These are phyloP conservation scores for Ormosia emarginata DNA, from an alignment of 306 rosid genomes.

Conservation along the genomic window DNA sequence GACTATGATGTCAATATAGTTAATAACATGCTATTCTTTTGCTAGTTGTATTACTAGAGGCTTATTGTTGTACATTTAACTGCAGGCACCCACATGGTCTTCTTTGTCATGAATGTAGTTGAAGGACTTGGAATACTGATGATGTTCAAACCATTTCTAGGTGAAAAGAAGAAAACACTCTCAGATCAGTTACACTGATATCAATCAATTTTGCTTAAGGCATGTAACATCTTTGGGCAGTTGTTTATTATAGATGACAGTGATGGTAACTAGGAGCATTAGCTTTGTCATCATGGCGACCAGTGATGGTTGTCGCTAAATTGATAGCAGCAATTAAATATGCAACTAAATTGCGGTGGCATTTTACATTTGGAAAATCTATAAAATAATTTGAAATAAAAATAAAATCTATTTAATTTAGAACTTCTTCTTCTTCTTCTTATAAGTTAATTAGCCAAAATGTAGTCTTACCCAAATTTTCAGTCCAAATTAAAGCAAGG, in stretches of 20 bases:
- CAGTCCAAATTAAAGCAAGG: background rate
- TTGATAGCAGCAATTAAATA: background rate
- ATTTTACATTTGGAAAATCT: no score
- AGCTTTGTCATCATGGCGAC: background rate
- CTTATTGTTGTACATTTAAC: background rate
- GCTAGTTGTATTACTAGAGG: background rate
- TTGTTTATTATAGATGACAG: background rate
- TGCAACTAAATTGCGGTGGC: background rate
- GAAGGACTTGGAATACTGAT: slow-evolving; percentile 39
- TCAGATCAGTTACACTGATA: slow-evolving; percentile 21
- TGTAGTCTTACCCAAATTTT: background rate
- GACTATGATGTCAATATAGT: background rate
- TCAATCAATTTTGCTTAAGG: background rate
- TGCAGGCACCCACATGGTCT: slow-evolving; percentile 45
- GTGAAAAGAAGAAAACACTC: slow-evolving; percentile 2
- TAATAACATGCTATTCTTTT: background rate
- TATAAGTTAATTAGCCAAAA: no score
- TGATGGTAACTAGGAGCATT: background rate
- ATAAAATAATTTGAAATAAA: no score
- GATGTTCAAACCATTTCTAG: slow-evolving; percentile 48
- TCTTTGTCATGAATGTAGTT: slow-evolving; percentile 28
- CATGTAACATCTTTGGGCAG: background rate
- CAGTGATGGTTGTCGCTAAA: background rate
- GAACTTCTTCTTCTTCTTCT: no score
- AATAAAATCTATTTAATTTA: no score